Conservation (phyloP, 108 stramenopile genomes). For the Cyclostephanos tholiformis region DNA sequence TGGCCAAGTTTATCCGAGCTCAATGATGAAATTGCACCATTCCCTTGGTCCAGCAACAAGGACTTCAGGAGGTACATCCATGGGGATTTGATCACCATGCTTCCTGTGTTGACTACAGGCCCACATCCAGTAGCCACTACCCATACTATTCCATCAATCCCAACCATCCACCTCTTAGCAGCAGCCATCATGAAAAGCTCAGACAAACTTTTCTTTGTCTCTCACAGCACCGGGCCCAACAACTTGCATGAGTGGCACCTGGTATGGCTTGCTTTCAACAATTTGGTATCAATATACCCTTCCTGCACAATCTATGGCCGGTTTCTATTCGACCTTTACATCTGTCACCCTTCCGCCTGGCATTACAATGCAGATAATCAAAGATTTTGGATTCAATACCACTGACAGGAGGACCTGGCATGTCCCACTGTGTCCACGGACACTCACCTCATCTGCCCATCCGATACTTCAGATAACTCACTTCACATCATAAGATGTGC, state of each 20-base stretch:
- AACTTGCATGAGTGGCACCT: neutral
- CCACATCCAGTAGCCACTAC: too few species aligned
- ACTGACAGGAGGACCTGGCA: neutral
- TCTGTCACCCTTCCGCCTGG: neutral
- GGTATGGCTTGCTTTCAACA: neutral
- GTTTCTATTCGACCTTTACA: neutral
- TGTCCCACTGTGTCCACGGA: neutral
- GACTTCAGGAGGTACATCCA: neutral
- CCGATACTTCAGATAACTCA: too few species aligned
- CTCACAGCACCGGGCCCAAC: too few species aligned
- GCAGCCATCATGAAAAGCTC: constrained; percentile 5
- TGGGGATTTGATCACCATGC: too few species aligned
- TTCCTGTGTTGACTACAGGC: too few species aligned
- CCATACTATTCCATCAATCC: neutral
- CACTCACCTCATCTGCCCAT: neutral
- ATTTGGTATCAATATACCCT: neutral
- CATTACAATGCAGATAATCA: neutral
- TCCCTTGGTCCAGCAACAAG: constrained; percentile 10
- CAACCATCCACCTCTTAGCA: neutral
- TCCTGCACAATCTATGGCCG: neutral
- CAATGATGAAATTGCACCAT: too few species aligned
- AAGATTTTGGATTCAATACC: too few species aligned
- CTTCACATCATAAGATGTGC: too few species aligned
- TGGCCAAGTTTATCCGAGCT: too few species aligned
- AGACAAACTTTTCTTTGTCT: constrained; percentile 13